Evolutionary conservation across 768 basidiomycete species (phyloP), one percentile per base, ranked within the genome.

Genomic region (Multifurca ochricompacta): DNA sequence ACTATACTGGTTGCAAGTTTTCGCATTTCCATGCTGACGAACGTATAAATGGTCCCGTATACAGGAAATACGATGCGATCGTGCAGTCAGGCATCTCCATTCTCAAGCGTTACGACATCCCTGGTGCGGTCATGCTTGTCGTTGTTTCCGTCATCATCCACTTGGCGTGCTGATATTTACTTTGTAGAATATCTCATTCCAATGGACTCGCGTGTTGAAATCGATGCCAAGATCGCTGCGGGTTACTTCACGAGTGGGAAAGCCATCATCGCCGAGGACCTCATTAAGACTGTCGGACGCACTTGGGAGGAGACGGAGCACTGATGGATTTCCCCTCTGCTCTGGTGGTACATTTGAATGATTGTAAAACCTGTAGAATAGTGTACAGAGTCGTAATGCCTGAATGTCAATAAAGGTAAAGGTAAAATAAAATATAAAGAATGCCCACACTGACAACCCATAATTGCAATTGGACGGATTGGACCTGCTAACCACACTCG

Each of bases 171-270:
- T 51, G 28, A 51, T 31, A n/a, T 11, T 34, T 1, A 2, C 39
- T 19, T 10, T 19, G 13, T 54, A 81, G 90, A 90, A 48, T 79
- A 95, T 59, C 81, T 96, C 52, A 88, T 96, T 59, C 92, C 91
- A 0, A 87, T 86, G 32, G 89, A 92, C 69, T 87, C 87, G 39
- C 80, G 83, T 14, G 94, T 97, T 25, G 94, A 97, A 73, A 96
- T 95, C 59, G 91, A 96, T 61, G 94, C 94, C 32, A 97, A 96
- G 79, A 92, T 93, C 62, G 89, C 90, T 10, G 85, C 90, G 4
- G 94, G 93, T 7, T 98, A 97, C 68, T 95, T 90, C 71, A 83
- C 87, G 28, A 86, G 78, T 58, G 84, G 83, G 2, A 87, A 87
- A 68, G 74, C 84, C 63, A 66, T 94, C 37, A 83, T 81, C 0